phyloP scores from a whole-genome alignment of 1,139 yeast species.

The Geotrichum fermentans region DNA sequence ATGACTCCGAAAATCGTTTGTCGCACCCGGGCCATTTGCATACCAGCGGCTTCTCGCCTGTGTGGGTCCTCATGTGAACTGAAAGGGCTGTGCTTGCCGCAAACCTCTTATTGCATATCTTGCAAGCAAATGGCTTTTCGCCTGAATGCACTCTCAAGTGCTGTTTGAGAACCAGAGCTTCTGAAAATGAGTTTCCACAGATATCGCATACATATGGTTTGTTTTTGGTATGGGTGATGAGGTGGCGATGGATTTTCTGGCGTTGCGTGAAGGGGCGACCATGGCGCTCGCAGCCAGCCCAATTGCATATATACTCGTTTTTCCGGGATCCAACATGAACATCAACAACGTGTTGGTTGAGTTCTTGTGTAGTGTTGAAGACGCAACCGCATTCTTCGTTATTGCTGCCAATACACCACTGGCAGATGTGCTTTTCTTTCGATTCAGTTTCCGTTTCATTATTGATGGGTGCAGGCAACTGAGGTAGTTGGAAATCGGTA shows the following conservation, averaged over 20 bases:
- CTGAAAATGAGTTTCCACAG: constrained; percentile 68
- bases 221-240: constrained; percentile 81
- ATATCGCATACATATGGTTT: constrained; percentile 66
- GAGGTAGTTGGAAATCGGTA: not conserved
- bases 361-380: constrained; percentile 52
- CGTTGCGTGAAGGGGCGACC: constrained; percentile 61
- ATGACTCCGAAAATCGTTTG: constrained; percentile 80
- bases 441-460: not conserved
- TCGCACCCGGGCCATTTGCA: constrained; percentile 81
- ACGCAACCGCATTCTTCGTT: constrained; percentile 43
- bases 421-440: constrained; percentile 37
- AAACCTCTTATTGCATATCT: constrained; percentile 73
- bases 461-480: constrained; percentile 15
- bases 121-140: constrained; percentile 80
- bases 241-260: constrained; percentile 79
- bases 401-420: constrained; percentile 38
- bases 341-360: constrained; percentile 64
- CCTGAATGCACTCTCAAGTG: constrained; percentile 84
- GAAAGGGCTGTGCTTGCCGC: constrained; percentile 52
- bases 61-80: constrained; percentile 75
- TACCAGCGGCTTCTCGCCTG: constrained; percentile 83
- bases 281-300: constrained; percentile 74
- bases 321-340: constrained; percentile 73
- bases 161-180: constrained; percentile 59
- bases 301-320: constrained; percentile 61